Base-by-base conservation (phyloP, 345 rosid genomes). In the Theobroma cacao region DNA sequence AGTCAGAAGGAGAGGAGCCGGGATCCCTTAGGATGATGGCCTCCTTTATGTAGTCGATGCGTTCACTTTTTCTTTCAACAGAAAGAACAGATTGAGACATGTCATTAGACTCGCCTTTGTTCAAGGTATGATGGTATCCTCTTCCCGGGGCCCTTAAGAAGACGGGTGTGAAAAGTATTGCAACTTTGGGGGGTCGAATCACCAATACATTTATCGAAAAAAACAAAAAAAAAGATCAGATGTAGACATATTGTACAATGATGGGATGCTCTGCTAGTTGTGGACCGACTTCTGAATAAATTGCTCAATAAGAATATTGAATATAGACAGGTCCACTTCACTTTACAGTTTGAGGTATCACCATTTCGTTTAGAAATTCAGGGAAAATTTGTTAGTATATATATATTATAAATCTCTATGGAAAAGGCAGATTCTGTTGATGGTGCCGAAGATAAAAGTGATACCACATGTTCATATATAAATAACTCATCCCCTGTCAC, bases 241-340 rank as follows among this genome's bases (percentile, higher is more conserved):
- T 13, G 18, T 0, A 38, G 65, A 73, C 65, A 56, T n/a, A 1
- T 7, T 48, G 60, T 30, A 50, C 17, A 30, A 50, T 15, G 59
- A 73, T 58, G 76, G 76, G 65, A 56, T 73, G 50, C 76, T n/a
- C n/a, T n/a, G n/a, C n/a, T n/a, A n/a, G n/a, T n/a, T 50, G 12
- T 73, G 65, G 76, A 55, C 76, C 65, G 65, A 14, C 76, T 56
- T 53, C 5, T 55, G 61, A 50, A 71, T 71, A 71, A 71, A 50
- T 50, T 71, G 61, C 14, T 18, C 75, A 71, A 71, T 52, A 18
- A 71, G 61, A 52, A 71, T 55, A 9, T 26, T 26, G 30, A 56
- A 31, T 59, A 66, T 33, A 28, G 47, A 55, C 34, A 56, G 75
- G 79, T 38, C 72, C 45, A 59, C 62, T 58, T 75, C 53, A 67